Evolutionary conservation across 352 stramenopile species (phyloP), one percentile per base, ranked within the genome.

Genomic region (Elongisporangium prolatum): DNA sequence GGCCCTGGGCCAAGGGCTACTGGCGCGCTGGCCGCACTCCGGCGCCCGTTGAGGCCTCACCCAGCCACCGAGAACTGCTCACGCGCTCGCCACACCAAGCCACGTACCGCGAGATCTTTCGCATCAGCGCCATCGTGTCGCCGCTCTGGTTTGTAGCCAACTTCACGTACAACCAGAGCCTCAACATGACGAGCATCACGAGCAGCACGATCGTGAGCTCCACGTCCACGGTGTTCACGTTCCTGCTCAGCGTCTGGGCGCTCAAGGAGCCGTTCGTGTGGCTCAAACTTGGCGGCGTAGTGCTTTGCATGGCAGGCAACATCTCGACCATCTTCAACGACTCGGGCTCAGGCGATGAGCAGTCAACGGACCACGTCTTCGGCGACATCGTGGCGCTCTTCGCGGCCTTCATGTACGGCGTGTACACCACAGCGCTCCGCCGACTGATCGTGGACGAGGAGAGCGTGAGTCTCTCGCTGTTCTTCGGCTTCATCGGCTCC

Each of bases 141-240:
- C 93, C 93, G 10, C 65, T 98, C 20, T 99, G 95, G 94, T 98
- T 98, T 69, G 55, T 96, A 21, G 92, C 92, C 37, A 98, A 98
- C 64, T 97, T 88, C 55, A 83, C 86, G 44, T 98, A 98, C 76
- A 98, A 98, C 71, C 69, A 88, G 47, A 95, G 77, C 47, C 68
- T 98, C 14, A 79, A 87, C 63, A 87, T 89, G 63, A 98, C 93
- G n/a, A 88, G 84, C 48, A 95, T 98, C 24, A 97, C 93, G 22
- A 97, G 84, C 65, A 97, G 79, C 54, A 99, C 96, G 11, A 96
- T 98, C 37, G 87, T 99, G 54, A 94, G 84, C 59, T 93, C 85
- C 38, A 98, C 92, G 34, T 96, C 91, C 24, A 94, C 84, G 21
- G 77, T 98, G 18, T 99, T 98, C 64, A 98, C 94, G 16, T 97